These are phyloP conservation scores for Linnemannia hyalina DNA, from an alignment of 192 early-diverging fungal genomes.

Conservation along the genomic window DNA sequence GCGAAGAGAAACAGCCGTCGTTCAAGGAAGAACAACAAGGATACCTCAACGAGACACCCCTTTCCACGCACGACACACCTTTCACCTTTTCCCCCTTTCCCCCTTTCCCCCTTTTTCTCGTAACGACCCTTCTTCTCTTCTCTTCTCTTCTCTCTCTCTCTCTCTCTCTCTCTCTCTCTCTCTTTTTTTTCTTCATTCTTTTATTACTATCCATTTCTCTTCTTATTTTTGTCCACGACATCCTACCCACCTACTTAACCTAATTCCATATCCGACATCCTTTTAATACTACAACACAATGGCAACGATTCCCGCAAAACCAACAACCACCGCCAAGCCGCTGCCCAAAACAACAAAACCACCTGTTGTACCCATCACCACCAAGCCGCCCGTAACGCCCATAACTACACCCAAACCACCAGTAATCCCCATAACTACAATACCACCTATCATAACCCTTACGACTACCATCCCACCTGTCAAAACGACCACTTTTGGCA, in stretches of 20 bases:
- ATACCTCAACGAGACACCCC: conserved; percentile 4
- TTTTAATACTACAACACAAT: neutral
- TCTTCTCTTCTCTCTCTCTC: neutral
- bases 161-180: neutral
- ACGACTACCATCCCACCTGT: neutral
- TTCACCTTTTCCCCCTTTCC: neutral
- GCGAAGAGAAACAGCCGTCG: neutral
- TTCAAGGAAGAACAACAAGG: neutral
- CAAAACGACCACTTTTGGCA: neutral
- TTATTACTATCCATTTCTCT: neutral
- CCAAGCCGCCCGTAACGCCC: neutral
- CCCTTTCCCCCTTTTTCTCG: neutral
- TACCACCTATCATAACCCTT: neutral
- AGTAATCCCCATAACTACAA: neutral
- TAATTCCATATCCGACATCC: neutral
- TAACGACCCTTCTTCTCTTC: neutral
- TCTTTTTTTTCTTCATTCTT: no score
- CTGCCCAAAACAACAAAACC: neutral
- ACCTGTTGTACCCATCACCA: neutral
- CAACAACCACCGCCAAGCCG: neutral
- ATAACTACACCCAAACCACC: neutral
- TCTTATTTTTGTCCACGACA: neutral
- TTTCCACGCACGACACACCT: neutral
- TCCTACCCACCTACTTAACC: neutral
- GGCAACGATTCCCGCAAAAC: neutral